Base-by-base conservation (phyloP, 208 protist species). In the Lotmaria passim region DNA sequence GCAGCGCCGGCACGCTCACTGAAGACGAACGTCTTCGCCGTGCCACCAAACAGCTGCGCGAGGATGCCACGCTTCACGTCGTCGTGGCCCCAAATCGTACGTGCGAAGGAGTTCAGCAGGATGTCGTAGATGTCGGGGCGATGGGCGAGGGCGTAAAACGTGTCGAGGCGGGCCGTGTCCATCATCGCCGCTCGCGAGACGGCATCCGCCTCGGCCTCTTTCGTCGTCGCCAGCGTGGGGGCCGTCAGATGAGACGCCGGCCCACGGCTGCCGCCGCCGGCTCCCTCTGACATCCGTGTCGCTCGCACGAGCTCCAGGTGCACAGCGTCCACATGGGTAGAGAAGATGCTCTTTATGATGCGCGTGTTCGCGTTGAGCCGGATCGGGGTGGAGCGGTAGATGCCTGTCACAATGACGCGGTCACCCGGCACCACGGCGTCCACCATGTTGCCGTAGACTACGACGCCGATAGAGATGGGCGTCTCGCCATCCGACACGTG, bases 41-140 rank as follows among this genome's bases (percentile, higher is more conserved):
- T 94, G 6, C 98, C 99, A 39, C 99, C 98, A 82, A 99, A 99
- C 0, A 99, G 87, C 74, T 99, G 97, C 24, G 91, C 90, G 0
- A 99, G 85, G n/a, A 99, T 86, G 52, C 99, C 99, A 26, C 95
- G 93, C 85, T 99, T 99, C 11, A 99, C 93, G 46, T 99, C 97
- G 15, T 99, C 98, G 71, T 99, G 85, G 48, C 98, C 98, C 91
- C 91, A 99, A 67, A 99, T 99, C 34, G 90, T 97, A 1, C 98
- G 98, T 4, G 98, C 98, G 31, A 99, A 86, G 21, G 97, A 98
- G 34, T 81, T 68, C 2, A 95, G 86, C 2, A 99, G 85, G 14
- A 96, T 79, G 26, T 99, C 90, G 81, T 99, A 99, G 62, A 99
- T 98, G 73, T 99, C 95, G 3, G 79, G 43, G 44, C 87, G 93